Evolutionary conservation across 2,329 filamentous ascomycete genomes (phyloP).

Genomic region (Aspergillaceae sp.): DNA sequence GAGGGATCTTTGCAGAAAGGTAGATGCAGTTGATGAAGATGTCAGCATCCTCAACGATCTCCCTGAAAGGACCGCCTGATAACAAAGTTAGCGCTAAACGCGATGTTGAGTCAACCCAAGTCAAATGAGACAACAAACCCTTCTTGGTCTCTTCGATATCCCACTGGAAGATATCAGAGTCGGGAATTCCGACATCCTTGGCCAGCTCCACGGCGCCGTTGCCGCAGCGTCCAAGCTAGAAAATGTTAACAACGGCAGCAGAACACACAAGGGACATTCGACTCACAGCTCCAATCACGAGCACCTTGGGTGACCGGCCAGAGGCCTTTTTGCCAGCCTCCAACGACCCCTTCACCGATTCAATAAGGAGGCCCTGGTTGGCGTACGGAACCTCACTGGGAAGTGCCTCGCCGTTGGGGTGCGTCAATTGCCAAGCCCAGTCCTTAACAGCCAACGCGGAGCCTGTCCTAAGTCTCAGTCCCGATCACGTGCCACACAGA

Average conservation of each 20-base stretch:
- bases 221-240: constrained; percentile 57
- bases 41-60: constrained; percentile 60
- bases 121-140: constrained; percentile 28
- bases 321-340: constrained; percentile 57
- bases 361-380: constrained; percentile 65
- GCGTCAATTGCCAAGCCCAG: constrained; percentile 73
- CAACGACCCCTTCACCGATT: constrained; percentile 64
- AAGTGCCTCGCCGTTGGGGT: constrained; percentile 56
- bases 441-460: constrained; percentile 66
- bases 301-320: constrained; percentile 60
- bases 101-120: background rate
- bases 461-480: constrained; percentile 28
- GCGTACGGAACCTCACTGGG: constrained; percentile 51
- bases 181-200: constrained; percentile 61
- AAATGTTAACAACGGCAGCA: background rate
- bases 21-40: constrained; percentile 89
- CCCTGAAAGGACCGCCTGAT: constrained; percentile 60
- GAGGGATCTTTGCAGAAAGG: constrained; percentile 66
- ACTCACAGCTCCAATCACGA: constrained; percentile 69
- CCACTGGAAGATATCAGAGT: constrained; percentile 61
- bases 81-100: constrained; percentile 14
- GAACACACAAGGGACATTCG: background rate
- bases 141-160: constrained; percentile 72
- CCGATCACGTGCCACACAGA: background rate
- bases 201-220: constrained; percentile 75